Evolutionary conservation across 1,284 basidiomycete species (phyloP).

Genomic region (Pascua guehoae): DNA sequence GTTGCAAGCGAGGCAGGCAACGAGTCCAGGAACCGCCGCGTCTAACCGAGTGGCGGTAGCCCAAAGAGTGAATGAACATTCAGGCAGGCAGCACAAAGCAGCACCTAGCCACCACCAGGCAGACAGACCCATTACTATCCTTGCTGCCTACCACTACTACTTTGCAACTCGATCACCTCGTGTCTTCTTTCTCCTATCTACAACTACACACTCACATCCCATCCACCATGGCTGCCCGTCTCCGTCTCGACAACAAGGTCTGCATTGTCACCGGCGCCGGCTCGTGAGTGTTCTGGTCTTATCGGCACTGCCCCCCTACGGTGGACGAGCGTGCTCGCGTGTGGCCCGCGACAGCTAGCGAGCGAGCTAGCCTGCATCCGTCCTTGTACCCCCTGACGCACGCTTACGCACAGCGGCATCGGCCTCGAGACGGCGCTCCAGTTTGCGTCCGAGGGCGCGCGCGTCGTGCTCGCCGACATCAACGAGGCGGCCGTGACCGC

Average conservation of each 20-base stretch:
- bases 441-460: slow-evolving; percentile 87
- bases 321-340: not conserved
- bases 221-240: slow-evolving; percentile 22
- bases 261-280: slow-evolving; percentile 51
- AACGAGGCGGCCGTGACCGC: slow-evolving; percentile 72
- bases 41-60: too few species aligned
- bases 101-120: too few species aligned
- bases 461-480: slow-evolving; percentile 81
- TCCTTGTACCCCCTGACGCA: not conserved
- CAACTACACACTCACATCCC: not conserved
- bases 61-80: too few species aligned
- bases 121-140: not conserved
- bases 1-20: too few species aligned
- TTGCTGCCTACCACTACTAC: not conserved
- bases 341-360: too few species aligned
- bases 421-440: slow-evolving; percentile 88
- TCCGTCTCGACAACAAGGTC: slow-evolving; percentile 47
- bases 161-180: not conserved
- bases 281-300: slow-evolving; percentile 34
- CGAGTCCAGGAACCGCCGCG: too few species aligned
- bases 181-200: not conserved
- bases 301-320: not conserved
- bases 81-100: too few species aligned
- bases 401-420: slow-evolving; percentile 59
- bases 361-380: not conserved